These are phyloP conservation scores for Abortiporus biennis DNA, from an alignment of 1,284 basidiomycete genomes.

Conservation along the genomic window DNA sequence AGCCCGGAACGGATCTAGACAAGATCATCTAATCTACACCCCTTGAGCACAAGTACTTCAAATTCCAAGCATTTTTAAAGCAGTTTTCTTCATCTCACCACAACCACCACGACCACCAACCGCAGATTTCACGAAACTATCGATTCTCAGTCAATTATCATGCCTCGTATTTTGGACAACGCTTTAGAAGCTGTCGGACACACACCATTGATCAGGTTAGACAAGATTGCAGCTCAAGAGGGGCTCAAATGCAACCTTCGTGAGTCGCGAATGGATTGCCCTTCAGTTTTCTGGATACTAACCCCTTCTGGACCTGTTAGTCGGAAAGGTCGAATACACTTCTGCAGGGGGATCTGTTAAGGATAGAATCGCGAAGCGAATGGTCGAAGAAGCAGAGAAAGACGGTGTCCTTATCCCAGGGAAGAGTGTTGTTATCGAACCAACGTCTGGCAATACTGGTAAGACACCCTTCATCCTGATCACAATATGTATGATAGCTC, in stretches of 20 bases:
- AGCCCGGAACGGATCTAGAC: too few species aligned
- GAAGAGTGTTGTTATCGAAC: constrained; percentile 90
- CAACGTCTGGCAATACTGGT: constrained; percentile 95
- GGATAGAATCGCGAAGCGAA: constrained; percentile 95
- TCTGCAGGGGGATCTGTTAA: constrained; percentile 94
- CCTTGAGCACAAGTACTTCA: too few species aligned
- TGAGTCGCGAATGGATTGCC: constrained; percentile 35
- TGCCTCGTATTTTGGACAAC: constrained; percentile 58
- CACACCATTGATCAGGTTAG: constrained; percentile 86
- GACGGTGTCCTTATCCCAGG: constrained; percentile 85
- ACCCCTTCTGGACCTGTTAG: constrained; percentile 37
- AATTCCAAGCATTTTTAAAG: too few species aligned
- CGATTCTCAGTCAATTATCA: too few species aligned
- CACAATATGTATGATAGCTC: too few species aligned
- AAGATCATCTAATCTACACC: too few species aligned
- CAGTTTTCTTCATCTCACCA: too few species aligned
- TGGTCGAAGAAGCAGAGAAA: constrained; percentile 90
- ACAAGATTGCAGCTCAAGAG: constrained; percentile 71
- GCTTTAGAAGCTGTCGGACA: constrained; percentile 85
- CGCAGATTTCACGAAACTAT: too few species aligned
- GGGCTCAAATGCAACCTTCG: constrained; percentile 87
- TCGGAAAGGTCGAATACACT: constrained; percentile 89
- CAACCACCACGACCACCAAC: too few species aligned
- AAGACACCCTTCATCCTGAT: constrained; percentile 24
- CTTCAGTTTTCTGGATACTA: neutral